Evolutionary conservation across 2,329 filamentous ascomycete species (phyloP).

Genomic region (Alternaria sp.): DNA sequence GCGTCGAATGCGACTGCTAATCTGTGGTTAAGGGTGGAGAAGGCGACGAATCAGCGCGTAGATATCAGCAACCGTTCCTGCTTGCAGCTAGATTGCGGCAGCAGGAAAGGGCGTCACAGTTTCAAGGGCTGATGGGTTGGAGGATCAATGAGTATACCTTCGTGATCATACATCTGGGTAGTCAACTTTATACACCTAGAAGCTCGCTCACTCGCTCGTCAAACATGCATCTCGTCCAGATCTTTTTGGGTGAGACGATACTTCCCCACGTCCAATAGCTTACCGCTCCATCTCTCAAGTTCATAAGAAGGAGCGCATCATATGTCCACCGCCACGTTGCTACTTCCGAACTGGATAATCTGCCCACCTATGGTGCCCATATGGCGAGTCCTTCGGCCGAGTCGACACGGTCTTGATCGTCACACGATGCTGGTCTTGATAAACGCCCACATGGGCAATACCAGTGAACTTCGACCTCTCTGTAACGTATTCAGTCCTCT

Average conservation of each 20-base stretch:
- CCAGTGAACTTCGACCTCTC: not conserved
- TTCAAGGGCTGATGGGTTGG: not conserved
- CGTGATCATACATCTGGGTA: not conserved
- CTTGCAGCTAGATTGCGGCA: not conserved
- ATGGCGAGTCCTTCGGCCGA: not conserved
- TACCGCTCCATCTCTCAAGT: not conserved
- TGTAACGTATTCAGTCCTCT: not conserved
- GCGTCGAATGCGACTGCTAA: not conserved
- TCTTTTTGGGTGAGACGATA: not conserved
- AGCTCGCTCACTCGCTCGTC: not conserved
- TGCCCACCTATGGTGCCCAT: not conserved
- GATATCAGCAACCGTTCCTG: not conserved
- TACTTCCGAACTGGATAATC: not conserved
- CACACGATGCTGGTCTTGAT: not conserved
- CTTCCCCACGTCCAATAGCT: not conserved
- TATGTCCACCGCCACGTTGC: not conserved
- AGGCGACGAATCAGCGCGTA: not conserved
- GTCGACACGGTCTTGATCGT: not conserved
- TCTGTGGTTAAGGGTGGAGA: not conserved
- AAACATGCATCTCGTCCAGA: not conserved
- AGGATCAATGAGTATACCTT: not conserved
- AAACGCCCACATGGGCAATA: not conserved
- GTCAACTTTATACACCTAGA: not conserved
- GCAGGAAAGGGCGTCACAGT: not conserved
- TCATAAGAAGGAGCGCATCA: not conserved